Base-by-base conservation (phyloP, 2,329 filamentous ascomycete genomes). In the Colletotrichum shisoi region DNA sequence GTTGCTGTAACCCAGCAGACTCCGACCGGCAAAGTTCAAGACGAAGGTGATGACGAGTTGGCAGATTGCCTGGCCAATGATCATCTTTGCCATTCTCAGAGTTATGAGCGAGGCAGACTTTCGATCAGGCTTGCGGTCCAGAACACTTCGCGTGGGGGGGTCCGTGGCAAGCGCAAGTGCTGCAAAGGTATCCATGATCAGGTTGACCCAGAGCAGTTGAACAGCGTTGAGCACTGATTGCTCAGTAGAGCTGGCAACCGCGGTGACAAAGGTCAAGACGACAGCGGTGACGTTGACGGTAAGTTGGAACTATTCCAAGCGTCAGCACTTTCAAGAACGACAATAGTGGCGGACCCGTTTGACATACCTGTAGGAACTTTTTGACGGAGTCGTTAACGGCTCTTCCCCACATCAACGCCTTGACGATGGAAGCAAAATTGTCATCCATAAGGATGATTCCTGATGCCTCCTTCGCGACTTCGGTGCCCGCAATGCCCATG, bases 401-500 rank as follows among this genome's bases (percentile, higher is more conserved):
- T 67, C 86, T 82, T 61, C 86, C 86, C 86, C 86, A 88, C 79
- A 85, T 85, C 69, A 88, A 78, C 15, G 85, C 85, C 71, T 85
- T 86, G 62, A 89, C 84, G 70, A 89, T 89, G 2, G 86, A 88
- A 1, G 84, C 79, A 73, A 87, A 87, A 73, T 87, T 87, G 73
- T 88, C 85, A 71, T 88, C 85, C 82, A 88, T 85, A 39, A 88
- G 78, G 71, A 88, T 87, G 60, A 88, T 87, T 19, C 84, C 82
- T 13, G 85, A 86, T 7, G 85, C 85, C 74, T 88, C 85, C 72
- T 87, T 88, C 15, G 86, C 83, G 6, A 88, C 86, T 73, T 89
- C 87, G 4, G 87, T 89, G 68, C 88, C 87, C 21, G 87, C 82
- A 62, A 89, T 85, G 68, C 88, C 88, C 87, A 90, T 89, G 6